phyloP scores from a whole-genome alignment of 345 rosid genomes.

The Geranium rotundifolium region DNA sequence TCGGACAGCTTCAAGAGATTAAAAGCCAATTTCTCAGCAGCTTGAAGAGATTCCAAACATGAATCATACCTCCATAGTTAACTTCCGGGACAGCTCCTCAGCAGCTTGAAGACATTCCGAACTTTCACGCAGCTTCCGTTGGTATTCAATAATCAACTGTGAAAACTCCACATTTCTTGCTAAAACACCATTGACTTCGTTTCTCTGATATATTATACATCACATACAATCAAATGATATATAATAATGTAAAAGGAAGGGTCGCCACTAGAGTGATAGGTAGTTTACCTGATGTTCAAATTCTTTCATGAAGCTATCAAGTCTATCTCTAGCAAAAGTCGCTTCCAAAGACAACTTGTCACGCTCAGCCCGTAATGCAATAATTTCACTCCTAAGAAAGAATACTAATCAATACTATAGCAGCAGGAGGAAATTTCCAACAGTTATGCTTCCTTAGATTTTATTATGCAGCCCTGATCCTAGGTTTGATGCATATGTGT shows the following conservation, averaged over 20 bases:
- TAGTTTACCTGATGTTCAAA: conserved; percentile 60
- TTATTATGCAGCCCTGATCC: no score
- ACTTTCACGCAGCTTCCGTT: conserved; percentile 70
- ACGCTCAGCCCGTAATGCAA: conserved; percentile 58
- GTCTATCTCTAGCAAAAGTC: conserved; percentile 61
- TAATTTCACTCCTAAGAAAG: conserved; percentile 50
- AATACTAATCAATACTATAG: neutral
- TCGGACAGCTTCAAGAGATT: no score
- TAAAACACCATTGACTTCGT: conserved; percentile 45
- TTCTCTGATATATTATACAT: conserved; percentile 36
- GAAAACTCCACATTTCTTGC: conserved; percentile 87
- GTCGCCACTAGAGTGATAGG: neutral
- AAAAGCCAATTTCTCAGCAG: no score
- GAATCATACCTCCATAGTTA: conserved; percentile 63
- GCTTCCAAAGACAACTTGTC: conserved; percentile 72
- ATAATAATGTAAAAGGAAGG: neutral
- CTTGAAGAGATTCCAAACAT: neutral
- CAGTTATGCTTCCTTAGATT: no score
- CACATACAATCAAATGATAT: neutral
- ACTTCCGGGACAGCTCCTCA: conserved; percentile 70
- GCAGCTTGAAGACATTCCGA: conserved; percentile 56
- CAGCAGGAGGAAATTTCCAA: no score
- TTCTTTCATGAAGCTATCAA: conserved; percentile 61
- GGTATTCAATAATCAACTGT: conserved; percentile 65
- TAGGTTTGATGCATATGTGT: no score